Percentiles rank a stretch among this genome's conserved stretches.
Evolutionary conservation across 495 filamentous ascomycete genomes (phyloP).

Genomic region (Penicillium pulvis): DNA sequence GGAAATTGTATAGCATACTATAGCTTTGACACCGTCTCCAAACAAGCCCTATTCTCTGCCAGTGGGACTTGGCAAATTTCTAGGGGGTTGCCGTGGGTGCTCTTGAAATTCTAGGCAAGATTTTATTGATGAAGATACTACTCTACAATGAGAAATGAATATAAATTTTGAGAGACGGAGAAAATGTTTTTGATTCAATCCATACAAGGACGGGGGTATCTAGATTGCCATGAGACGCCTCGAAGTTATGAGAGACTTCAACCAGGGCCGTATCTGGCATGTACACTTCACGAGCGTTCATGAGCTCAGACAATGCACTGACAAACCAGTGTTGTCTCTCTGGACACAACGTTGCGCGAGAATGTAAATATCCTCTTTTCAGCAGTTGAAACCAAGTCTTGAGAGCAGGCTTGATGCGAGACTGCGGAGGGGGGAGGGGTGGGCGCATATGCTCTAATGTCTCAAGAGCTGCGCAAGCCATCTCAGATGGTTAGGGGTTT

Average conservation of each 20-base stretch:
- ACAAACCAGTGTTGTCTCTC: neutral
- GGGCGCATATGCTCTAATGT: constrained; percentile 13
- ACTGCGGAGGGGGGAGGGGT: constrained; percentile 2
- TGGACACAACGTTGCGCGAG: neutral
- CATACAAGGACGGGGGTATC: constrained; percentile 21
- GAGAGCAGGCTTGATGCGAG: constrained; percentile 3
- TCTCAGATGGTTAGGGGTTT: constrained; percentile 3
- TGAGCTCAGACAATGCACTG: neutral
- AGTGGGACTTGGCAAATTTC: no score
- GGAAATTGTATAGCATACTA: no score
- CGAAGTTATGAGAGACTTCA: constrained; percentile 1
- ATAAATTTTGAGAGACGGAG: neutral
- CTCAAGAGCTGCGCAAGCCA: constrained; percentile 14
- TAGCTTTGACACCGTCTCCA: no score
- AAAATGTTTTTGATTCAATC: constrained; percentile 14
- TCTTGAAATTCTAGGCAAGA: neutral
- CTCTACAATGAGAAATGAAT: neutral
- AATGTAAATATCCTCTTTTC: neutral
- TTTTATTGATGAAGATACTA: neutral
- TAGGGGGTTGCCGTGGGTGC: no score
- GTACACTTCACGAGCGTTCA: neutral
- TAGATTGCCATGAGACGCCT: constrained; percentile 1
- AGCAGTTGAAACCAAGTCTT: neutral
- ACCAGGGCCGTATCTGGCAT: constrained; percentile 4
- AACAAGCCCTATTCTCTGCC: no score